Evolutionary conservation across 257 asterid species (phyloP), one percentile per base, ranked within the genome.

Genomic region (Salvia splendens): DNA sequence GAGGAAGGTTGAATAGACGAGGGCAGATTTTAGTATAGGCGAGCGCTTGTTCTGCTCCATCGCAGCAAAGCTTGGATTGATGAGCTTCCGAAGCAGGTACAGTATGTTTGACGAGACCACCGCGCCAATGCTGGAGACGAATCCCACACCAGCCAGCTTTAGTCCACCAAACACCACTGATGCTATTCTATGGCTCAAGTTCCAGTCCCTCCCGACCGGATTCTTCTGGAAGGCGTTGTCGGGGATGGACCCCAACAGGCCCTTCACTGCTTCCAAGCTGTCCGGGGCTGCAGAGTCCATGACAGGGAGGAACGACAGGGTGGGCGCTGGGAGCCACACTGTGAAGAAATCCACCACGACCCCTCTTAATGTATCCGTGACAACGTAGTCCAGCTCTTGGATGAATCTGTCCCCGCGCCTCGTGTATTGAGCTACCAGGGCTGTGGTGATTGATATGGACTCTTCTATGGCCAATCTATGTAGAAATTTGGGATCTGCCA

Each of bases 281-380:
- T 82, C 91, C 91, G 8, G 95, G 16, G 17, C 8, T 5, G 28
- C 24, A 0, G 28, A 20, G 61, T 12, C 10, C 9, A 11, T 41
- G 2, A 32, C 61, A 2, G 61, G 61, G 35, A 90, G 87, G 81
- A 93, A 93, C 6, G 99, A 85, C 48, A 86, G 30, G 0, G 97
- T 93, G 58, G 99, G 99, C 40, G 99, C 99, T n/a, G 97, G 99
- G 75, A 93, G 95, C 99, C 99, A 93, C 65, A 90, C 99, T 0
- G 99, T 93, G 77, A 90, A 93, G 76, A 93, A 90, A 72, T 93
- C 99, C 9, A 93, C 99, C 36, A 93, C 94, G 55, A 77, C 64
- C 52, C 97, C 99, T 65, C 99, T 82, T 50, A 80, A 28, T 5
- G 95, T 82, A 54, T 93, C 99, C 2, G 99, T 93, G 35, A 82